These are phyloP conservation scores for Polygonum maritimum DNA, from an alignment of 148 eudicot species.

Conservation along the genomic window DNA sequence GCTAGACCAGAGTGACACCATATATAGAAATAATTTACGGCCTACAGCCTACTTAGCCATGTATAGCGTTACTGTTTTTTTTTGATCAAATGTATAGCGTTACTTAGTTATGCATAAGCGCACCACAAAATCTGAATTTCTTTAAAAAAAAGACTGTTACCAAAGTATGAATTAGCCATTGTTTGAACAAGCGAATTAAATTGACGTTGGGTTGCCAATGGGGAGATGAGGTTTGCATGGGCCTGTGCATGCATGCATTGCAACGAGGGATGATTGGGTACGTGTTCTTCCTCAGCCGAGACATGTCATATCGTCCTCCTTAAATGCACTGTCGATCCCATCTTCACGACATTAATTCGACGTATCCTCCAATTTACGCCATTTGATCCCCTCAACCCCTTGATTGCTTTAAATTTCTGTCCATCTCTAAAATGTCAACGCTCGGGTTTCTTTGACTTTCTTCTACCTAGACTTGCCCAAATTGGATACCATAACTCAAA, in stretches of 20 bases:
- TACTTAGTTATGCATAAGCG: too few relatives aligned
- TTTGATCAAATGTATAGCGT: too few relatives aligned
- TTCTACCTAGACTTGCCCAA: background rate
- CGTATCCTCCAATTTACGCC: background rate
- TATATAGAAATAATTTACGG: too few relatives aligned
- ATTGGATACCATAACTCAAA: too few relatives aligned
- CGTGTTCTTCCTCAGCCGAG: slow-evolving; percentile 1
- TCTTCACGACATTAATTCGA: background rate
- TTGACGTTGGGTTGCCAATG: background rate
- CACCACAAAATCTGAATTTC: too few relatives aligned
- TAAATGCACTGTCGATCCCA: background rate
- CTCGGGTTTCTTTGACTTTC: background rate
- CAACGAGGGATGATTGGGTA: background rate
- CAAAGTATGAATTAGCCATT: too few relatives aligned
- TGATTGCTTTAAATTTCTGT: background rate
- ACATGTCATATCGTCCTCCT: background rate
- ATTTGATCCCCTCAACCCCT: background rate
- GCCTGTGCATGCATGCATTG: background rate
- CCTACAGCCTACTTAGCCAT: too few relatives aligned
- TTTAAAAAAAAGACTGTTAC: too few relatives aligned
- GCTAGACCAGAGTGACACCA: too few relatives aligned
- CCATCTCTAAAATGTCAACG: background rate
- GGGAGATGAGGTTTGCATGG: background rate
- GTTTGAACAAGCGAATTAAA: background rate
- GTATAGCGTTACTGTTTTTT: too few relatives aligned